Conservation (phyloP, 2,329 filamentous ascomycete species). For the Cladophialophora yegresii region DNA sequence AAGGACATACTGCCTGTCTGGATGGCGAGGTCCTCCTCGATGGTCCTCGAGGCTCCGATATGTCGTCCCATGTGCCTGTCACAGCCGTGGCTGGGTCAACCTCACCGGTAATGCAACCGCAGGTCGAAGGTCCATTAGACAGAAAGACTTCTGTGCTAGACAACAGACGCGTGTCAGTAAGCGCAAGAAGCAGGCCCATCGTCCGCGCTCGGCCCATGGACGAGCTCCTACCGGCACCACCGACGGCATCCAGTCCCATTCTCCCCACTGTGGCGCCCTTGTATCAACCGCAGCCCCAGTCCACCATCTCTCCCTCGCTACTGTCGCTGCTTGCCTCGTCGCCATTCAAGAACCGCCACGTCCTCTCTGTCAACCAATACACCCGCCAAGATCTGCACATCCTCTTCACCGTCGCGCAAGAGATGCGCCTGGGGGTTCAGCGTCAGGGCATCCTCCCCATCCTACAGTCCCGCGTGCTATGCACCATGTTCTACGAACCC, state of each 20-base stretch:
- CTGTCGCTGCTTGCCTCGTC: constrained; percentile 74
- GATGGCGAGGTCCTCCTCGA: constrained; percentile 66
- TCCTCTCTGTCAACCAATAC: constrained; percentile 91
- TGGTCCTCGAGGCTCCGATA: constrained; percentile 66
- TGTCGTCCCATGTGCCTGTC: constrained; percentile 66
- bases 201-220: constrained; percentile 31
- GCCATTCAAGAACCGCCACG: constrained; percentile 84
- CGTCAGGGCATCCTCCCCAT: constrained; percentile 85
- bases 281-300: constrained; percentile 52
- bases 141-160: constrained; percentile 33
- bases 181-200: constrained; percentile 31
- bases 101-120: constrained; percentile 45
- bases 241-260: constrained; percentile 33
- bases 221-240: constrained; percentile 31
- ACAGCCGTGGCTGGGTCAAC: constrained; percentile 58
- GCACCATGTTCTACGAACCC: constrained; percentile 96
- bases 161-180: constrained; percentile 34
- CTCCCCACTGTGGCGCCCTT: constrained; percentile 25
- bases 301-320: constrained; percentile 61
- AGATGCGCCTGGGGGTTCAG: constrained; percentile 95
- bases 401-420: constrained; percentile 93
- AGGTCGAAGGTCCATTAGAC: constrained; percentile 44
- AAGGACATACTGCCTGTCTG: constrained; percentile 71
- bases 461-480: constrained; percentile 81
- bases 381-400: constrained; percentile 82